Base-by-base conservation (phyloP, 2,329 filamentous ascomycete genomes). In the Diplodia sapinea region DNA sequence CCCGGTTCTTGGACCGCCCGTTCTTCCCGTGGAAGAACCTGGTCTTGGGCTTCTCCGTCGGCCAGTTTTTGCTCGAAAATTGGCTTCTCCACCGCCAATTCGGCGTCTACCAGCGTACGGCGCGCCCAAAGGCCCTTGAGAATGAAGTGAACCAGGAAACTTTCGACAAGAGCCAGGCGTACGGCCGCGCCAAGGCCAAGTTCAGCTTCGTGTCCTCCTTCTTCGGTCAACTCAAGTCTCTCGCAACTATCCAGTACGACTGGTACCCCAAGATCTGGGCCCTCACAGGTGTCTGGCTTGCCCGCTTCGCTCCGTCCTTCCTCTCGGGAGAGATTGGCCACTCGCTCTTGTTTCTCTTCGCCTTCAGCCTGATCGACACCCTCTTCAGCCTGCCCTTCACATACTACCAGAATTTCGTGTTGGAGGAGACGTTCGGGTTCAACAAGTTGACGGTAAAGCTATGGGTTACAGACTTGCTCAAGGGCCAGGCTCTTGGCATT, bases 361-460 rank as follows among this genome's bases (percentile, higher is more conserved):
- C 88, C 68, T 96, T 97, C 80, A 90, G 93, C 73, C 79, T 96
- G 74, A 86, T 96, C 74, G 91, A 93, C 73, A 92, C 94, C 75
- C 72, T 91, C 66, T 82, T 97, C 70, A 91, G 89, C 68, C 82
- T 98, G 65, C 95, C 95, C 3, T 87, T 89, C 69, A 91, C 89
- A 66, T 89, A 97, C 79, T 99, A 98, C 84, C 89, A 94, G 82
- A 95, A 93, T 13, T 99, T 99, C 76, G 92, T 98, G 57, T 85
- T 99, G 67, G 95, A 99, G 81, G 94, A 97, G 82, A 91, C 93
- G 77, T 99, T 96, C 74, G 95, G 95, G 61, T 99, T 99, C 87
- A 99, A 99, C 82, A 99, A 99, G 84, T 93, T 97, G 85, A 98
- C 95, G 0, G 83, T 93, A 66, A 89, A 89, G 79, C 85, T 98